Conservation (phyloP, 306 rosid genomes). For the Mimosa bimucronata region DNA sequence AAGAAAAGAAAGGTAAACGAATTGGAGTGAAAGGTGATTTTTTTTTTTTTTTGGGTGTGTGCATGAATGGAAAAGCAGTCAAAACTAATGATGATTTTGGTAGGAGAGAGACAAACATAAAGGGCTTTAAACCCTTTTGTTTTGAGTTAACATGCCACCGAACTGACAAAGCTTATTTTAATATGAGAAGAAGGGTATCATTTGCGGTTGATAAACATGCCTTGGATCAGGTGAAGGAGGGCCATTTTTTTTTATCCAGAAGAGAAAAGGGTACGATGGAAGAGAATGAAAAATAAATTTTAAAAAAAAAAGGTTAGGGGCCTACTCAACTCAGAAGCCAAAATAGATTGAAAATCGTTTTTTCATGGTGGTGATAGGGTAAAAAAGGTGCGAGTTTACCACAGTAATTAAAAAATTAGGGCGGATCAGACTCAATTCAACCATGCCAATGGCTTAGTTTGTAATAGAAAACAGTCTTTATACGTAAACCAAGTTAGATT, state of each 20-base stretch:
- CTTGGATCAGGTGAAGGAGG: conserved; percentile 51
- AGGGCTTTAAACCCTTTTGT: conserved; percentile 21
- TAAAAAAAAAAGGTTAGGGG: conserved; percentile 33
- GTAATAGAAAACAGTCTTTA: no score
- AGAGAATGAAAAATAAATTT: conserved; percentile 7
- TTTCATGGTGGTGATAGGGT: no score
- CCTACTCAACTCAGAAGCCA: conserved; percentile 45
- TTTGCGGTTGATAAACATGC: conserved; percentile 22
- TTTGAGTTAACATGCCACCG: conserved; percentile 19
- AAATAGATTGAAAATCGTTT: neutral
- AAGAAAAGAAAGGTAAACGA: neutral
- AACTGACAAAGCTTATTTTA: conserved; percentile 26
- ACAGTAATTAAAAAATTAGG: no score
- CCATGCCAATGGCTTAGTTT: no score
- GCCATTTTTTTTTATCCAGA: conserved; percentile 53
- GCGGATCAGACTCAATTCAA: no score
- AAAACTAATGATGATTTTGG: conserved; percentile 61
- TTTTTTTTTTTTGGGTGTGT: neutral
- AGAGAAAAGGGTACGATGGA: conserved; percentile 43
- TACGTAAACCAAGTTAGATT: no score
- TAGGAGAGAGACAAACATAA: conserved; percentile 44
- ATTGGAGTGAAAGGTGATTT: conserved; percentile 40
- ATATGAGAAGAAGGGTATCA: conserved; percentile 2
- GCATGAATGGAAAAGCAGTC: conserved; percentile 59
- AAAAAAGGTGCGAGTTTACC: no score